Base-by-base conservation (phyloP, 805 yeast genomes). In the Starmerella khaoyaiensis region DNA sequence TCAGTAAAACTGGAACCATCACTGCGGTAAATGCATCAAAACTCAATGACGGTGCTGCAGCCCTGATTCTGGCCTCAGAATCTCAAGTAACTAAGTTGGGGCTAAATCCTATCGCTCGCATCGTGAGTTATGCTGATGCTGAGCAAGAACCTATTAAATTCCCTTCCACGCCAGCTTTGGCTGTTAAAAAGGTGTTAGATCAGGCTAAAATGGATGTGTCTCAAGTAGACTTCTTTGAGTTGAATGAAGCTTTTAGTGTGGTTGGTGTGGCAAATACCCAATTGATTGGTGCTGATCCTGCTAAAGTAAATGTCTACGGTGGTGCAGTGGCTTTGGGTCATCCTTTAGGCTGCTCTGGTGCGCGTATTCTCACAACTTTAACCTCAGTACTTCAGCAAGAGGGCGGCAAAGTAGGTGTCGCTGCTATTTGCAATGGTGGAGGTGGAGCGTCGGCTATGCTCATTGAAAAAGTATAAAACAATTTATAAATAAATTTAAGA, bases 341-440 rank as follows among this genome's bases (percentile, higher is more conserved):
- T 61, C 96, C 96, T 54, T 71, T 86, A 55, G 96, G 96, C 42
- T 79, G 93, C 64, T 81, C 94, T 11, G 96, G 96, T 62, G 94
- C 95, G 25, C 78, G 96, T 65, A 72, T 90, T 54, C 72, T 90
- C 38, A 86, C 82, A 48, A 90, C 98, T 18, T 69, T 90, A 60
- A 56, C 76, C 41, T 72, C 82, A 34, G 83, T 86, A 12, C 71
- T 90, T 56, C 49, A 62, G 26, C 95, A 87, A 65, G 97, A 90
- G 67, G 63, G 63, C 39, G 93, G 87, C 51, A 82, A 78, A 64
- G 62, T 76, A 49, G 99, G 99, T 60, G 82, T 75, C 49, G 96
- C 95, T 53, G 96, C 83, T 60, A 80, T 90, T 57, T 90, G 98
- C 71, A 90, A 90, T 61, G 98, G 99, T 68, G 99, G 99, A 55